Evolutionary conservation across 768 basidiomycete genomes (phyloP).

Genomic region (Lactifluus rugatus): DNA sequence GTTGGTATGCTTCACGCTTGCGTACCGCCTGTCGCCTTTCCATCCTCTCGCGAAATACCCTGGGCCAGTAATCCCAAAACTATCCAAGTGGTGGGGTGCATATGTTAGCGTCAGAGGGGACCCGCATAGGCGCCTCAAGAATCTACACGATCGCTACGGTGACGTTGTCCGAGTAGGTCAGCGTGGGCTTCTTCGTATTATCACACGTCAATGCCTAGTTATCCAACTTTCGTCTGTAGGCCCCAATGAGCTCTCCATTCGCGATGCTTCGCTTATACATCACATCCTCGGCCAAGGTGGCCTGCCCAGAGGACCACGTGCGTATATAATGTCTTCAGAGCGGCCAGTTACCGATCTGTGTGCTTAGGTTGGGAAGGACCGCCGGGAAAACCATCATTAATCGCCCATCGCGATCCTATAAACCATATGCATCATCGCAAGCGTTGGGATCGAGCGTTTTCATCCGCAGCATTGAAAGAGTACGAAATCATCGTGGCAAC

Average conservation of each 20-base stretch:
- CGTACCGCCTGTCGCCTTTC: constrained; percentile 43
- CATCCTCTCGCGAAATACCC: constrained; percentile 45
- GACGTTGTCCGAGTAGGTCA: constrained; percentile 31
- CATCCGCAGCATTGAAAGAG: constrained; percentile 32
- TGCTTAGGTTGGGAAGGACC: constrained; percentile 9
- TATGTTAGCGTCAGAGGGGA: constrained; percentile 31
- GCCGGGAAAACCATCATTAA: constrained; percentile 19
- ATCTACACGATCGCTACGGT: constrained; percentile 29
- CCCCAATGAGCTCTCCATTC: constrained; percentile 9
- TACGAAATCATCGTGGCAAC: constrained; percentile 32
- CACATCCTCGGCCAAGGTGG: constrained; percentile 11
- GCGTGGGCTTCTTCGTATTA: not conserved
- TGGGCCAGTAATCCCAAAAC: constrained; percentile 36
- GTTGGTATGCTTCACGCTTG: constrained; percentile 13
- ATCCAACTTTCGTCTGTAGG: not conserved
- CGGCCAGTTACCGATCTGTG: not conserved
- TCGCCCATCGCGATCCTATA: constrained; percentile 28
- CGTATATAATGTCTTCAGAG: not conserved
- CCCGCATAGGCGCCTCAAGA: constrained; percentile 24
- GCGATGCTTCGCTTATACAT: constrained; percentile 3
- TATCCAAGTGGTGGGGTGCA: constrained; percentile 34
- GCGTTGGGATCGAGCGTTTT: constrained; percentile 37
- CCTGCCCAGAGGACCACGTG: constrained; percentile 16
- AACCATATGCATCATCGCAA: constrained; percentile 34
- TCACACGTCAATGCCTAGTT: not conserved